phyloP scores from a whole-genome alignment of 345 rosid genomes.

The Clausena lansium region DNA sequence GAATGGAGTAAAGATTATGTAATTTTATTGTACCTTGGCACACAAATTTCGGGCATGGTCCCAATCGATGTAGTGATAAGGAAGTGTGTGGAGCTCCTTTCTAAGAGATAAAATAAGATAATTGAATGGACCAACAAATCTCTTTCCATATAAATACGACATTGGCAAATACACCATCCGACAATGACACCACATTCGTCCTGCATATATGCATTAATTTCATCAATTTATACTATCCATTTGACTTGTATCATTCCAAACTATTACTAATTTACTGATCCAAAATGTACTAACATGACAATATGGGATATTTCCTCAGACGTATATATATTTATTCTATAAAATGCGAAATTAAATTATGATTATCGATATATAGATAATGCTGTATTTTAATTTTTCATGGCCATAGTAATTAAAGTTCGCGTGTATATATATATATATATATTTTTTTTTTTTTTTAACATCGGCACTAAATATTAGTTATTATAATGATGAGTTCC shows the following conservation, averaged over 20 bases:
- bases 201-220: slow-evolving; percentile 21
- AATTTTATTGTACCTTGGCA: slow-evolving; percentile 39
- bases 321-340: no score
- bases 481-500: no score
- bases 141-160: slow-evolving; percentile 66
- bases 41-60: slow-evolving; percentile 37
- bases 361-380: no score
- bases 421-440: no score
- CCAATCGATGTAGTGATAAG: slow-evolving; percentile 60
- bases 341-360: no score
- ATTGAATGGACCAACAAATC: slow-evolving; percentile 47
- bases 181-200: slow-evolving; percentile 47
- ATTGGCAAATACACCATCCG: slow-evolving; percentile 58
- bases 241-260: no score
- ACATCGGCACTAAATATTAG: no score
- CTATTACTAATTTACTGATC: background rate
- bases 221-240: background rate
- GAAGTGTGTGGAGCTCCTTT: slow-evolving; percentile 42
- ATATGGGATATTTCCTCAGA: no score
- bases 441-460: no score
- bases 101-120: slow-evolving; percentile 46
- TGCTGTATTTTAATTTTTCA: rapidly evolving
- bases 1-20: background rate
- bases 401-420: no score
- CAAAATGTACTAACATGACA: no score